Base-by-base conservation (phyloP, 495 filamentous ascomycete genomes). In the Talaromyces thailandensis region DNA sequence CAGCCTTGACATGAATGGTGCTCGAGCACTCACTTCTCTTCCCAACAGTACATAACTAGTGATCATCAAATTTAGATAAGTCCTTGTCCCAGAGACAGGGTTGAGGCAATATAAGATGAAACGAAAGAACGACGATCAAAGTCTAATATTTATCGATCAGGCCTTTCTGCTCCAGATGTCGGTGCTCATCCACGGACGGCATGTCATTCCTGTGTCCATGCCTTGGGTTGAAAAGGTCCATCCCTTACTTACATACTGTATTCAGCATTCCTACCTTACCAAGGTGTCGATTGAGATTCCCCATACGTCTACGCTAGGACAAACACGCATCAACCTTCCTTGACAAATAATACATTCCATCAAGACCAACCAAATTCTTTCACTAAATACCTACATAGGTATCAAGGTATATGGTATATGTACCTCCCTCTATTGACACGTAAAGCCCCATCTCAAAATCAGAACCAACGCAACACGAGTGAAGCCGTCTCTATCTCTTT, bases 351-450 rank as follows among this genome's bases (percentile, higher is more conserved):
- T 6, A 4, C 35, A 40, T 40, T 40, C 35, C 35, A 40, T 16
- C 35, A 40, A 40, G 9, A 40, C 14, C 35, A 40, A 40, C 35
- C 14, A 40, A 29, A 40, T 40, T 40, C 35, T 16, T 40, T 40
- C 35, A 4, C 14, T 11, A 16, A 16, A 1, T 37, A 16, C 12
- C 35, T 14, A 2, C 11, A 14, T 14, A 40, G 12, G 35, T 40
- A 37, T 12, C 14, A 35, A 35, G 7, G 31, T 40, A 40, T 16
- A 40, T 1, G 35, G 32, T 9, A 35, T 40, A 78, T 80, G 76
- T 80, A 75, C 70, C 77, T 79, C 76, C 74, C 73, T 75, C 67
- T 70, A 73, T 80, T 75, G 77, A 79, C 77, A 80, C 77, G 76
- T 69, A 76, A 73, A 75, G 68, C 74, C 70, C 70, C 75, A 80